Evolutionary conservation across 192 early-diverging fungal species (phyloP), one percentile per base, ranked within the genome.

Genomic region (Backusella australiensis): DNA sequence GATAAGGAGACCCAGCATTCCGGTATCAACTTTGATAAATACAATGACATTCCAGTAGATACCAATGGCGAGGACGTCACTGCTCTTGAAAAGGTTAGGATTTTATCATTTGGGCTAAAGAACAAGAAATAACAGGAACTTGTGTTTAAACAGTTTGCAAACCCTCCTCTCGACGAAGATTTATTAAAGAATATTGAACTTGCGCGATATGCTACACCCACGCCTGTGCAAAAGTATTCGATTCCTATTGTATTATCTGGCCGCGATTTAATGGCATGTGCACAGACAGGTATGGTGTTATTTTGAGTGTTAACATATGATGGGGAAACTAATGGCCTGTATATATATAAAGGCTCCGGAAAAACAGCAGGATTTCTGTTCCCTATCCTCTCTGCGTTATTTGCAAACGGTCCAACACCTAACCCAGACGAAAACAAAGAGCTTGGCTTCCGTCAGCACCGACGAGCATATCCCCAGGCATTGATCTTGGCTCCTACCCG

Each of bases 401-500:
- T 94, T 68, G 78, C 84, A 68, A 89, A 89, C 38, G 80, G 75
- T 0, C 75, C 72, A n/a, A 67, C 15, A 34, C 41, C 26, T 17
- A 44, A 71, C 17, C 70, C 70, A 42, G 32, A 65, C 19, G 39
- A 66, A 17, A 69, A 52, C 0, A 34, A 34, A 14, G 23, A 66
- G n/a, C 15, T 39, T 46, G 34, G 79, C 74, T 42, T 39, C 14
- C 76, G 82, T 7, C 41, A 49, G 29, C 39, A 71, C 23, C 74
- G 38, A 46, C 89, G 86, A 76, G 86, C 89, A 12, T 70, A 77
- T n/a, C 98, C 98, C 21, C 91, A 97, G 80, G 96, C 95, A 32
- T 88, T 99, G 14, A 95, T 99, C 72, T 84, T 99, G n/a, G 95
- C 97, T 6, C 98, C 98, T 26, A 99, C 98, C 26, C 92, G 98